Conservation (phyloP, 495 filamentous ascomycete species). For the Aspergillus biplanus region DNA sequence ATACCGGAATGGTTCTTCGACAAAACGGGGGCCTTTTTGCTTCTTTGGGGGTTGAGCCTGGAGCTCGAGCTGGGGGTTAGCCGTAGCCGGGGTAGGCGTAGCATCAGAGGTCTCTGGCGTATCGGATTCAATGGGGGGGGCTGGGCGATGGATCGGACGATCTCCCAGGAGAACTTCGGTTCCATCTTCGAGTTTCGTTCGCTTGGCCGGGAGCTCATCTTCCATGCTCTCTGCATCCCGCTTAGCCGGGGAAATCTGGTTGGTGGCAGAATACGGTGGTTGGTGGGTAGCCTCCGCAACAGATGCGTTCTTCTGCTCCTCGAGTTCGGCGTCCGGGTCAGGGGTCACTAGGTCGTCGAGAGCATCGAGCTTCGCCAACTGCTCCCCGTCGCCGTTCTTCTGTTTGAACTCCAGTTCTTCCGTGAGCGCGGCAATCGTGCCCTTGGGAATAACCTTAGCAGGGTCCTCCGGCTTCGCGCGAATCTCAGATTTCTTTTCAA, state of each 20-base stretch:
- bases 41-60: conserved; percentile 39
- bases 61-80: conserved; percentile 20
- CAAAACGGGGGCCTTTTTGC: conserved; percentile 53
- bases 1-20: conserved; percentile 93
- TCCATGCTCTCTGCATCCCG: conserved; percentile 46
- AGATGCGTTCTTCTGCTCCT: conserved; percentile 48
- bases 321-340: conserved; percentile 36
- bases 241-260: conserved; percentile 38
- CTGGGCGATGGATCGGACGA: conserved; percentile 53
- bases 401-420: conserved; percentile 55
- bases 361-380: conserved; percentile 53
- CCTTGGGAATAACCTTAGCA: conserved; percentile 57
- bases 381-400: conserved; percentile 43
- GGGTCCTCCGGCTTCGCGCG: conserved; percentile 76
- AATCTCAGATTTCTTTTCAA: conserved; percentile 91
- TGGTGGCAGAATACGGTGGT: conserved; percentile 42
- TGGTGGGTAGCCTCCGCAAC: conserved; percentile 47
- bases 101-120: conserved; percentile 39
- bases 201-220: conserved; percentile 49
- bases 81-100: conserved; percentile 29
- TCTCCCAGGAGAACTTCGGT: conserved; percentile 50
- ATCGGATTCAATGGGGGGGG: conserved; percentile 46
- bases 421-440: conserved; percentile 56
- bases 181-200: conserved; percentile 50
- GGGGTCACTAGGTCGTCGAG: conserved; percentile 51